phyloP scores from a whole-genome alignment of 2,329 filamentous ascomycete genomes.

The Aspergillus ruber region DNA sequence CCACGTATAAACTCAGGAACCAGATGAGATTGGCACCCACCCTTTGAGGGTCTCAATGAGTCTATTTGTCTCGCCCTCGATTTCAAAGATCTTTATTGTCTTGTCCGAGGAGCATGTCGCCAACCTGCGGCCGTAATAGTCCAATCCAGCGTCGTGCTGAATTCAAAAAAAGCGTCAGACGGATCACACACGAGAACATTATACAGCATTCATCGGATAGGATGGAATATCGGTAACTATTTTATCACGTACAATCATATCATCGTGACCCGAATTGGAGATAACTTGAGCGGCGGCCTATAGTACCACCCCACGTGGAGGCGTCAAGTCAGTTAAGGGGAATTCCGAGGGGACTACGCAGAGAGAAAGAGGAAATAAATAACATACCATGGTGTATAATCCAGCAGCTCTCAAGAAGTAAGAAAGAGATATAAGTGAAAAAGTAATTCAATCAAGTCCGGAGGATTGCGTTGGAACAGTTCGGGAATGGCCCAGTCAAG shows the following conservation, averaged over 20 bases:
- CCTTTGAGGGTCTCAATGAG: slow-evolving; percentile 91
- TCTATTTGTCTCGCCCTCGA: slow-evolving; percentile 86
- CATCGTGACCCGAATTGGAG: slow-evolving; percentile 85
- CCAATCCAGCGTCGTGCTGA: slow-evolving; percentile 93
- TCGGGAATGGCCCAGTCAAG: slow-evolving; percentile 5
- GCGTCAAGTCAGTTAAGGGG: slow-evolving; percentile 8
- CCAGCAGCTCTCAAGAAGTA: slow-evolving; percentile 5
- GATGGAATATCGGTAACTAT: background rate
- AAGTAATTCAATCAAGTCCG: background rate
- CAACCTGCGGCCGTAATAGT: slow-evolving; percentile 94
- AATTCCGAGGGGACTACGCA: background rate
- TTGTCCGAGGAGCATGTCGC: slow-evolving; percentile 97
- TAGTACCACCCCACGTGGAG: slow-evolving; percentile 3
- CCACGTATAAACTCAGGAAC: background rate
- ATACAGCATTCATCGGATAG: background rate
- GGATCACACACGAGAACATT: background rate
- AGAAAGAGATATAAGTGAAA: background rate
- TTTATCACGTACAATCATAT: slow-evolving; percentile 84
- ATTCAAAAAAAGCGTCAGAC: slow-evolving; percentile 3
- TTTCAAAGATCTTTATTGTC: slow-evolving; percentile 98
- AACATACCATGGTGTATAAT: slow-evolving; percentile 18
- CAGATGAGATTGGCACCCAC: slow-evolving; percentile 42
- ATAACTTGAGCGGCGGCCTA: slow-evolving; percentile 65
- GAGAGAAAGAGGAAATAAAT: background rate
- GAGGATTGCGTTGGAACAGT: background rate